These are phyloP conservation scores for Bonia amplexicaulis DNA, from an alignment of 176 grass and related monocot species.

Conservation along the genomic window DNA sequence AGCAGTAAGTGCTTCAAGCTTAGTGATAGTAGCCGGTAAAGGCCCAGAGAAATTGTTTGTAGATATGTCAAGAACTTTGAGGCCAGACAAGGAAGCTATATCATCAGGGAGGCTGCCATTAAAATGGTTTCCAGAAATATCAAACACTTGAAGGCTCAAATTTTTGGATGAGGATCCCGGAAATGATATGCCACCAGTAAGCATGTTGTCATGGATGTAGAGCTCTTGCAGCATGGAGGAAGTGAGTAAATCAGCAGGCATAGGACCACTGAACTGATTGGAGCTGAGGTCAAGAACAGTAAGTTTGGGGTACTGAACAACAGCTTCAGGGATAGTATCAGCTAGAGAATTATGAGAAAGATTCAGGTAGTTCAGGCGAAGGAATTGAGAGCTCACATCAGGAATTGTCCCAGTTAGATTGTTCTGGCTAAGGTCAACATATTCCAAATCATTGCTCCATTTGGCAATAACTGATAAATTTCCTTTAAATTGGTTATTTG, in stretches of 20 bases:
- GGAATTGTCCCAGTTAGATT: slow-evolving; percentile 69
- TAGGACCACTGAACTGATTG: slow-evolving; percentile 66
- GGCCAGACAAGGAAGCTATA: slow-evolving; percentile 57
- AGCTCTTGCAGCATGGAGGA: slow-evolving; percentile 81
- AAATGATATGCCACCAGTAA: slow-evolving; percentile 58
- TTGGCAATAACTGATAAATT: slow-evolving; percentile 85
- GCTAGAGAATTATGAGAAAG: slow-evolving; percentile 75
- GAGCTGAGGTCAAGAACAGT: slow-evolving; percentile 80
- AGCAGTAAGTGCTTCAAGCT: slow-evolving; percentile 59
- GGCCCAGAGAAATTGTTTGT: slow-evolving; percentile 80
- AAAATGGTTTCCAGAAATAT: slow-evolving; percentile 82
- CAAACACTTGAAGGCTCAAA: slow-evolving; percentile 66
- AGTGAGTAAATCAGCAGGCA: slow-evolving; percentile 56
- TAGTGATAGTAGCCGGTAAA: slow-evolving; percentile 57
- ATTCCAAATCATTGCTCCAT: slow-evolving; percentile 81
- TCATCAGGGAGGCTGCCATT: slow-evolving; percentile 78
- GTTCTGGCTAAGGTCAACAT: slow-evolving; percentile 86
- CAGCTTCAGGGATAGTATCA: slow-evolving; percentile 54
- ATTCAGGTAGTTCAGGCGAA: slow-evolving; percentile 83
- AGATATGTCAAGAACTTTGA: slow-evolving; percentile 75
- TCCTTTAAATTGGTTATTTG: slow-evolving; percentile 85
- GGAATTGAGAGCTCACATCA: slow-evolving; percentile 78
- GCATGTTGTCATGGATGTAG: slow-evolving; percentile 66
- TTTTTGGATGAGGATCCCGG: slow-evolving; percentile 51
- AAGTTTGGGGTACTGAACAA: slow-evolving; percentile 81